Conservation (phyloP, 2,329 filamentous ascomycete species). For the Sordariomycetes sp. region DNA sequence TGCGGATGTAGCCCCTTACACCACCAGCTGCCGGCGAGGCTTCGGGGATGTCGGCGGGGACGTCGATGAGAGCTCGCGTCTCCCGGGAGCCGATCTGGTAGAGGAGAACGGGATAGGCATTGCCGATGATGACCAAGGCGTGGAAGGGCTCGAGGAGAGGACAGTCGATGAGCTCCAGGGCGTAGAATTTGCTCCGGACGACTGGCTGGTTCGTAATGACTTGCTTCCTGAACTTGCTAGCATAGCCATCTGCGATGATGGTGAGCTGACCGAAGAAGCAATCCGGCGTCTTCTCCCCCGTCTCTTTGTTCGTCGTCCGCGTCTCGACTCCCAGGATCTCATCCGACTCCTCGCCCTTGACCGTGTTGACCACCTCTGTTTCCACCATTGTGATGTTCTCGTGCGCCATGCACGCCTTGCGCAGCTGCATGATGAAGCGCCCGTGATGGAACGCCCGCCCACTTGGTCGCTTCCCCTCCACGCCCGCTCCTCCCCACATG, state of each 20-base stretch:
- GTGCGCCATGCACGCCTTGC: conserved; percentile 63
- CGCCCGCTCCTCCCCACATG: conserved; percentile 23
- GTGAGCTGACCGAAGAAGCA: conserved; percentile 85
- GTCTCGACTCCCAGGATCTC: conserved; percentile 80
- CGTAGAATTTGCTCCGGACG: conserved; percentile 84
- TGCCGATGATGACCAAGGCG: conserved; percentile 81
- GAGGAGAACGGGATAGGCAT: conserved; percentile 69
- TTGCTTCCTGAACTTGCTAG: conserved; percentile 81
- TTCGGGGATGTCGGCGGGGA: conserved; percentile 67
- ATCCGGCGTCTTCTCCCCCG: conserved; percentile 50
- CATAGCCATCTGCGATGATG: conserved; percentile 85
- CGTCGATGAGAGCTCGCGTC: conserved; percentile 81
- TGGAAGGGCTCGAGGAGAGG: conserved; percentile 65
- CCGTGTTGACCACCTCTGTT: conserved; percentile 70
- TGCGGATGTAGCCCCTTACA: conserved; percentile 73
- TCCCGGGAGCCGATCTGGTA: conserved; percentile 97
- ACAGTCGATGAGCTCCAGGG: conserved; percentile 83
- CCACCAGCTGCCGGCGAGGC: conserved; percentile 69
- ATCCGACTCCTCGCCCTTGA: conserved; percentile 58
- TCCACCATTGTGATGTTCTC: conserved; percentile 86
- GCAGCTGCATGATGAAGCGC: conserved; percentile 76
- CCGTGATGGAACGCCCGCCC: conserved; percentile 90
- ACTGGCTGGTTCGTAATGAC: conserved; percentile 58
- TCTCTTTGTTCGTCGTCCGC: conserved; percentile 49
- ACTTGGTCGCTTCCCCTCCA: conserved; percentile 38